Conservation (phyloP, 2,329 filamentous ascomycete species). For the Colletotrichum kahawae region DNA sequence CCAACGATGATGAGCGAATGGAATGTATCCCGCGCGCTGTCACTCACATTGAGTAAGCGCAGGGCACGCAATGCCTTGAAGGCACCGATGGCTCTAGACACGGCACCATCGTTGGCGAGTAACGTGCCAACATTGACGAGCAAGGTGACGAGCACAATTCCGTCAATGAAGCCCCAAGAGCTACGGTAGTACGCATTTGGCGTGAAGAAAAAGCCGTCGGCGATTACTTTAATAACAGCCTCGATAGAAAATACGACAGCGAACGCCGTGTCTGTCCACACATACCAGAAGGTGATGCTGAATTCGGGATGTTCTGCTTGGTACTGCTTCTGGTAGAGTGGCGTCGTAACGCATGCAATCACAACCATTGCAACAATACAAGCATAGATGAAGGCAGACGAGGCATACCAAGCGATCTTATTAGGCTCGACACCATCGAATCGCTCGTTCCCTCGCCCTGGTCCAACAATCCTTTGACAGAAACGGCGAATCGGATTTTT, state of each 20-base stretch:
- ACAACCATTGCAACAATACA: constrained; percentile 98
- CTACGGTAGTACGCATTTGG: constrained; percentile 97
- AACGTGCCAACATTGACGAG: constrained; percentile 94
- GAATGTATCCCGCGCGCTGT: constrained; percentile 94
- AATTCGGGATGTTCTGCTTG: constrained; percentile 65
- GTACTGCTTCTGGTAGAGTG: constrained; percentile 90
- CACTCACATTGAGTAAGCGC: constrained; percentile 91
- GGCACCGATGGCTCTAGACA: constrained; percentile 90
- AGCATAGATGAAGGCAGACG: constrained; percentile 92
- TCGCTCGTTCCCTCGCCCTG: constrained; percentile 83
- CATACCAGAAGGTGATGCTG: constrained; percentile 83
- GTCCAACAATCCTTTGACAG: constrained; percentile 90
- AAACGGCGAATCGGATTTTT: constrained; percentile 78
- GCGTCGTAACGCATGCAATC: constrained; percentile 91
- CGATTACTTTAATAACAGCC: constrained; percentile 88
- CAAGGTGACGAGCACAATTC: constrained; percentile 85
- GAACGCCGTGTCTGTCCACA: constrained; percentile 91
- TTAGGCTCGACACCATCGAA: constrained; percentile 91
- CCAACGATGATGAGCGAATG: constrained; percentile 95
- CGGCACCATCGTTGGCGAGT: constrained; percentile 78
- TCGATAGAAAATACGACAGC: constrained; percentile 86
- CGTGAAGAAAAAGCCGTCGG: constrained; percentile 95
- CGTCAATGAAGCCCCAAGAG: constrained; percentile 96
- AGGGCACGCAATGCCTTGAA: constrained; percentile 96
- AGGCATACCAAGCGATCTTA: constrained; percentile 87